Base-by-base conservation (phyloP, 805 yeast genomes). In the Wickerhamiella nectarea region DNA sequence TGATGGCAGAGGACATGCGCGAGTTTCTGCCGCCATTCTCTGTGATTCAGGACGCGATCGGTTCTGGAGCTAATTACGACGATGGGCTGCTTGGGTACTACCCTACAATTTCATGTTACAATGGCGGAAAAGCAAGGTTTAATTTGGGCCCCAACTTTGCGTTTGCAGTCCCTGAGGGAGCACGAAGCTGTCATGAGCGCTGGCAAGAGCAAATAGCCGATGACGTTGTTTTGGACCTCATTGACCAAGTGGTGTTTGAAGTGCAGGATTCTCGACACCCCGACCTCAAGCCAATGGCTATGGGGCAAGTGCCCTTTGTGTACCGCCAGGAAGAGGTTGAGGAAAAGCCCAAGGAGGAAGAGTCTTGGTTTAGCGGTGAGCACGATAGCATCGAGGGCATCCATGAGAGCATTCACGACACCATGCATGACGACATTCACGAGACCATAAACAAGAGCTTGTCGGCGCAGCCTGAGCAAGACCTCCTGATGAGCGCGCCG, bases 31-130 rank as follows among this genome's bases (percentile, higher is more conserved):
- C 96, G 0, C 87, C 94, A 2, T 69, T 78, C 45, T 74, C 87
- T 34, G n/a, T 6, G 6, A 11, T 28, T 4, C 31, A 28, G 31
- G 31, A 28, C n/a, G 31, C 31, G n/a, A 28, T 28, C n/a, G 31
- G 31, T 3, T 11, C 31, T 12, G 31, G 15, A 4, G n/a, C 15
- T 5, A 77, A 55, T 37, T 64, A 48, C 46, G 56, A 55, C 31
- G 95, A 91, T 57, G 94, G 94, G 0, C 65, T 75, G 35, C 62
- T 85, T 44, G 98, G 97, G 0, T 91, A 91, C 58, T 91, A 78
- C 61, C 97, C 98, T 1, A 83, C 86, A 65, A 69, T 84, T 26
- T 81, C 94, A 44, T 81, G 80, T 20, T 91, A 75, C 57, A 75
- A 75, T 50, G 80, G 80, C 2, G 97, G 97, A 0, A 64, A 71